phyloP scores from a whole-genome alignment of 345 rosid genomes.

The Citrus sp. region DNA sequence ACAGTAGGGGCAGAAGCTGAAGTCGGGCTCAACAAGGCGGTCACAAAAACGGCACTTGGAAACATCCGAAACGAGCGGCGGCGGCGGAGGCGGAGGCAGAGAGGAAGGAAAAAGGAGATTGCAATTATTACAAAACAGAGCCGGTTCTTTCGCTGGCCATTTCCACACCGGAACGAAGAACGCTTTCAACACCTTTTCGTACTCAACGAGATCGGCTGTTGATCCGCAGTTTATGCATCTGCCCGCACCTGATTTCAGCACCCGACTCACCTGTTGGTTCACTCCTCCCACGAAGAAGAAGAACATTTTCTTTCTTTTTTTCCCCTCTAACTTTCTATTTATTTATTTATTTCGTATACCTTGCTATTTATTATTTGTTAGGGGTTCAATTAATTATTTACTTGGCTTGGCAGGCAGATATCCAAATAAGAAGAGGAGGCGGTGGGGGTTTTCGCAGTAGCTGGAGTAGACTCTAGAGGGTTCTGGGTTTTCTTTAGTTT shows the following conservation, averaged over 20 bases:
- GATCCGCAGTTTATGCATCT: slow-evolving; percentile 72
- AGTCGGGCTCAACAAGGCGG: slow-evolving; percentile 52
- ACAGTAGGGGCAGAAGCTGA: slow-evolving; percentile 81
- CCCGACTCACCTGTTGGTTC: slow-evolving; percentile 71
- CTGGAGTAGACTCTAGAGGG: background rate
- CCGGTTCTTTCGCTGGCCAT: slow-evolving; percentile 73
- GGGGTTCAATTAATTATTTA: too few relatives aligned
- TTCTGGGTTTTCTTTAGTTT: slow-evolving; percentile 8
- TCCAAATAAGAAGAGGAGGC: too few relatives aligned
- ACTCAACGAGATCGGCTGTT: slow-evolving; percentile 75
- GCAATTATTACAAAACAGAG: slow-evolving; percentile 57
- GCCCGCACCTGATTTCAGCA: slow-evolving; percentile 62
- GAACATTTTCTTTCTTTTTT: slow-evolving; percentile 41
- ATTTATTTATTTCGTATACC: background rate
- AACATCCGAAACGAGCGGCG: slow-evolving; percentile 12
- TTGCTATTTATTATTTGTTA: too few relatives aligned
- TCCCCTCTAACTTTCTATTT: too few relatives aligned
- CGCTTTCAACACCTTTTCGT: slow-evolving; percentile 75
- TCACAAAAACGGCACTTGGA: slow-evolving; percentile 65
- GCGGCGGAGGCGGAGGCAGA: background rate
- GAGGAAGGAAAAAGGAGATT: slow-evolving; percentile 56
- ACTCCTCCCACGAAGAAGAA: slow-evolving; percentile 90
- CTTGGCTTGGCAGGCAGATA: too few relatives aligned
- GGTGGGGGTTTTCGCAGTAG: too few relatives aligned
- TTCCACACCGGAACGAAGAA: slow-evolving; percentile 90